These are phyloP conservation scores for Kazachstania viticola DNA, from an alignment of 805 yeast genomes.

Conservation along the genomic window DNA sequence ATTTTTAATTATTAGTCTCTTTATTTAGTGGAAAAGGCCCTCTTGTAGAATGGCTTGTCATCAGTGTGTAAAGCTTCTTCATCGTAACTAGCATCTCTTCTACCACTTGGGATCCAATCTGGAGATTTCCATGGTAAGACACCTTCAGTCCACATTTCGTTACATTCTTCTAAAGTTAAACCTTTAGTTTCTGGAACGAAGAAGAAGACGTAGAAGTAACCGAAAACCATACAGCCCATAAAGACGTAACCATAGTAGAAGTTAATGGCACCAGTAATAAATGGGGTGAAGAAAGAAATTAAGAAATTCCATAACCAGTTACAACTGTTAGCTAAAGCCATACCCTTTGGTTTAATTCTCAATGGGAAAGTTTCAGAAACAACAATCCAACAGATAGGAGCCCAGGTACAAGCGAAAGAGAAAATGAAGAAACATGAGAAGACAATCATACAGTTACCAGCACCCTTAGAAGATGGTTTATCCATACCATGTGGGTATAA, in stretches of 20 bases:
- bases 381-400: conserved; percentile 49
- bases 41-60: conserved; percentile 13
- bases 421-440: conserved; percentile 54
- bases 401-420: conserved; percentile 63
- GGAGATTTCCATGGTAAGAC: too few species aligned
- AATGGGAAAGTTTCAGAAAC: too few species aligned
- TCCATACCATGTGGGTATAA: conserved; percentile 30
- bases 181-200: too few species aligned
- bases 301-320: conserved; percentile 56
- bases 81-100: conserved; percentile 10
- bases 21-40: background rate
- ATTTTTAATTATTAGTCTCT: too few species aligned
- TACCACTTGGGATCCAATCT: conserved; percentile 35
- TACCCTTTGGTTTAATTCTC: conserved; percentile 42
- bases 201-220: conserved; percentile 50
- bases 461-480: conserved; percentile 30
- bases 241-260: conserved; percentile 54
- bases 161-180: conserved; percentile 69
- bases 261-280: too few species aligned
- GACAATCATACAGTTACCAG: too few species aligned
- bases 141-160: conserved; percentile 39
- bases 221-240: conserved; percentile 42
- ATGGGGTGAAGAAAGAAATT: conserved; percentile 59
- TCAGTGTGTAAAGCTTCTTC: conserved; percentile 7
- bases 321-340: conserved; percentile 44